Percentiles rank a stretch among this genome's conserved stretches.
These are phyloP conservation scores for Pyronema omphalodes DNA, from an alignment of 495 filamentous ascomycete genomes.

Conservation along the genomic window DNA sequence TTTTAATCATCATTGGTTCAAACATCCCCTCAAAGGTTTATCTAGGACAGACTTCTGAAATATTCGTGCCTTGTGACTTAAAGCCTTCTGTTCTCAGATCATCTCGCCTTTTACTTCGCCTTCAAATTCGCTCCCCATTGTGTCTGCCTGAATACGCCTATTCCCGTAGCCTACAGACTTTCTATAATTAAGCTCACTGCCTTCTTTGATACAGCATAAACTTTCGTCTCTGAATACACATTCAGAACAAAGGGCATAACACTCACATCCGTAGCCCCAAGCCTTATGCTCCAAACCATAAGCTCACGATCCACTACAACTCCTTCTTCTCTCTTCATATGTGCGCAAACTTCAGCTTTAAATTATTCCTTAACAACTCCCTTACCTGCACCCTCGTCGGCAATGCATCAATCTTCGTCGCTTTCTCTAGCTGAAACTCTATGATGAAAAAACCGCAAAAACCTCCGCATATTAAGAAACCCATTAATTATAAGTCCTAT, in stretches of 20 bases:
- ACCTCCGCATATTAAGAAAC: slow-evolving; percentile 24
- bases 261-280: slow-evolving; percentile 38
- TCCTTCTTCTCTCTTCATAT: slow-evolving; percentile 27
- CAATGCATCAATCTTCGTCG: slow-evolving; percentile 9
- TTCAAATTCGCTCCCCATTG: too few relatives aligned
- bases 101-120: too few relatives aligned
- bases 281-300: slow-evolving; percentile 31
- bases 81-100: too few relatives aligned
- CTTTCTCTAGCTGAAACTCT: slow-evolving; percentile 9
- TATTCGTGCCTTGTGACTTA: too few relatives aligned
- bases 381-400: slow-evolving; percentile 19
- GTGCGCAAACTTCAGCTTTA: slow-evolving; percentile 22
- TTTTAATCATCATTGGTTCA: too few relatives aligned
- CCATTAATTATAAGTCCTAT: slow-evolving; percentile 26
- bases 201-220: slow-evolving; percentile 44
- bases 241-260: slow-evolving; percentile 37
- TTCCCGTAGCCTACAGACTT: too few relatives aligned
- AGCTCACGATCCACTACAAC: slow-evolving; percentile 30
- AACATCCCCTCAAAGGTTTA: too few relatives aligned
- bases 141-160: too few relatives aligned
- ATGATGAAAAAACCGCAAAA: slow-evolving; percentile 24
- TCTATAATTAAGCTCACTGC: slow-evolving; percentile 7
- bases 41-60: too few relatives aligned
- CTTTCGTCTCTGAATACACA: slow-evolving; percentile 33
- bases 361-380: slow-evolving; percentile 12